Percentiles rank a stretch among this genome's conserved stretches.
Evolutionary conservation across 495 filamentous ascomycete species (phyloP).

Genomic region (Niebla homalea): DNA sequence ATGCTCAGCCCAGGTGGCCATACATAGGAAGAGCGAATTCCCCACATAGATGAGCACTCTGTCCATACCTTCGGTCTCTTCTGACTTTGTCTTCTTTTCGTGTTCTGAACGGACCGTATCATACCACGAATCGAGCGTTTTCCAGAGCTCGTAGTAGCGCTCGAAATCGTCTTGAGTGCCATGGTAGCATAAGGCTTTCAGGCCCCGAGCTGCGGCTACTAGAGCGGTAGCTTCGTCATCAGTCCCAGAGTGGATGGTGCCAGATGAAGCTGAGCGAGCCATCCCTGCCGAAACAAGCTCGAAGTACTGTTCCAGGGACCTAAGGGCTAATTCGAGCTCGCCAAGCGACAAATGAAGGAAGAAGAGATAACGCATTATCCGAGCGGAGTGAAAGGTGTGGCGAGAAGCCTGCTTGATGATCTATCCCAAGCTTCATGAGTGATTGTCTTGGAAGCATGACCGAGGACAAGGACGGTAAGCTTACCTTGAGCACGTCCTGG

Average conservation of each 20-base stretch:
- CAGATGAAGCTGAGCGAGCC: constrained; percentile 63
- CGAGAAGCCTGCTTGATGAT: constrained; percentile 77
- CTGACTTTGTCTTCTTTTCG: too few relatives aligned
- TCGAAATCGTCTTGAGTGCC: constrained; percentile 60
- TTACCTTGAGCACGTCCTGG: constrained; percentile 56
- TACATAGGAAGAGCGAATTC: too few relatives aligned
- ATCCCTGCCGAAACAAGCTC: constrained; percentile 73
- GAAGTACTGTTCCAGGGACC: constrained; percentile 78
- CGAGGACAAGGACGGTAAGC: constrained; percentile 14
- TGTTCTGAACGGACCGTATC: too few relatives aligned
- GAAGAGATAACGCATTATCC: constrained; percentile 76
- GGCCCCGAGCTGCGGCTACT: constrained; percentile 60
- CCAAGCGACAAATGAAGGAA: constrained; percentile 72
- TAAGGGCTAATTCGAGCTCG: constrained; percentile 77
- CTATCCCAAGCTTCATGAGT: constrained; percentile 21
- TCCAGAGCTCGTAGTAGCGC: background rate
- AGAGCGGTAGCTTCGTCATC: constrained; percentile 67
- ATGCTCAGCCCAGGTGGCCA: too few relatives aligned
- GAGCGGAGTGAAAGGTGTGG: constrained; percentile 86
- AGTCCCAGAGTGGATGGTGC: constrained; percentile 53
- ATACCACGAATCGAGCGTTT: too few relatives aligned
- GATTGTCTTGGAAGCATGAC: background rate
- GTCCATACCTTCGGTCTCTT: too few relatives aligned
- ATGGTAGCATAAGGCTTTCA: constrained; percentile 70
- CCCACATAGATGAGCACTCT: too few relatives aligned